Conservation (phyloP, 2,329 filamentous ascomycete genomes). For the Nothophoma quercina region DNA sequence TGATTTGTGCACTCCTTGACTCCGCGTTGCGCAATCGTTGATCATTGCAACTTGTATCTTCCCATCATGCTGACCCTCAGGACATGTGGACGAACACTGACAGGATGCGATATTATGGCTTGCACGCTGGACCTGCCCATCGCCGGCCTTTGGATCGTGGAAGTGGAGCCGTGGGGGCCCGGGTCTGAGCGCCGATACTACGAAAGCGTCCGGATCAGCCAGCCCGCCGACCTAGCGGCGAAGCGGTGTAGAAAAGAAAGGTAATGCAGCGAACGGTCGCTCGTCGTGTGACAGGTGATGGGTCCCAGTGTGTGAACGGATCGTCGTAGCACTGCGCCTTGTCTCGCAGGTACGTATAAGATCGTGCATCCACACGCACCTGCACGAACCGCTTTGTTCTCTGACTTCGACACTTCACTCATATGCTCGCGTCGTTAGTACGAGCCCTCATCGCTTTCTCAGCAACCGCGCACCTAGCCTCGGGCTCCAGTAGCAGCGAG, state of each 20-base stretch:
- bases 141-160: not conserved
- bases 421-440: conserved; percentile 17
- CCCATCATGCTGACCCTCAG: not conserved
- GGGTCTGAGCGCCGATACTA: conserved; percentile 6
- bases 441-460: conserved; percentile 15
- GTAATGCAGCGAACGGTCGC: not conserved
- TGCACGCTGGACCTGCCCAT: conserved; percentile 1
- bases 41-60: not conserved
- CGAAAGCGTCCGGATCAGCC: conserved; percentile 3
- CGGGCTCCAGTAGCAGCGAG: conserved; percentile 27
- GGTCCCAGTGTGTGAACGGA: conserved; percentile 1
- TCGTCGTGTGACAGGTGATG: conserved; percentile 3
- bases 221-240: conserved; percentile 11
- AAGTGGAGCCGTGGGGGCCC: conserved; percentile 8
- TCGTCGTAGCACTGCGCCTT: conserved; percentile 2
- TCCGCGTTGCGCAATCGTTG: not conserved
- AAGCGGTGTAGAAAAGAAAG: conserved; percentile 9
- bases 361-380: not conserved
- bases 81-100: not conserved
- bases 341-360: conserved; percentile 1
- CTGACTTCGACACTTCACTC: not conserved
- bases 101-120: not conserved
- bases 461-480: conserved; percentile 17
- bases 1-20: not conserved
- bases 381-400: not conserved